Base-by-base conservation (phyloP, 352 stramenopile genomes). In the Globisporangium abappressorium region DNA sequence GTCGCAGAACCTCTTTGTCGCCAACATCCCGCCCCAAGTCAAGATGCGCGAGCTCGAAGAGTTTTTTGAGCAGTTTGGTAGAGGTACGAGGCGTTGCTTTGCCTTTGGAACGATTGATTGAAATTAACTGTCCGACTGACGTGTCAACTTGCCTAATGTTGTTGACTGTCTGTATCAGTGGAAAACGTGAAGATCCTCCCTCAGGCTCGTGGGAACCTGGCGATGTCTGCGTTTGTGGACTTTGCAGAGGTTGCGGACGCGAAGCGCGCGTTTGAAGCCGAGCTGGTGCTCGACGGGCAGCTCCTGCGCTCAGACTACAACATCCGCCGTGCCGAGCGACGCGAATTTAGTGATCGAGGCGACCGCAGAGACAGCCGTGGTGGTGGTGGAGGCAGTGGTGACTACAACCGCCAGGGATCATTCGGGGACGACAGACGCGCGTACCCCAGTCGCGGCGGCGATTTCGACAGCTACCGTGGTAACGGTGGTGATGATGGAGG, bases 151-250 rank as follows among this genome's bases (percentile, higher is more conserved):
- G 30, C 1, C 51, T 26, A 59, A 26, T n/a, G 28, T 3, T 24
- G 1, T 22, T 43, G 18, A 28, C 7, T 69, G 20, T 65, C 57
- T 55, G n/a, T 70, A 8, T 54, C 49, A 83, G 82, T 90, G 54
- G 72, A 80, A 49, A 89, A 88, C 62, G 74, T 90, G 46, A 89
- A 89, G 69, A 74, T 90, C 41, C 71, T 90, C 49, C 82, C 82
- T 4, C 76, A 79, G 49, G 68, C 70, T 18, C 66, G 68, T 55
- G 76, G 74, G 9, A 82, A 85, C 64, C 62, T 69, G 18, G 75
- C 77, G 28, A 86, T 90, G 71, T 90, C 82, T n/a, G 82, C 79
- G 20, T 89, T 90, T 60, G 75, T 90, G 36, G 81, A 90, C 70
- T 90, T 81, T 60, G 66, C 70, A 5, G 74, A 86, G 28, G 64